phyloP scores from a whole-genome alignment of 2,329 filamentous ascomycete genomes.

The Penicillium hesseltinei region DNA sequence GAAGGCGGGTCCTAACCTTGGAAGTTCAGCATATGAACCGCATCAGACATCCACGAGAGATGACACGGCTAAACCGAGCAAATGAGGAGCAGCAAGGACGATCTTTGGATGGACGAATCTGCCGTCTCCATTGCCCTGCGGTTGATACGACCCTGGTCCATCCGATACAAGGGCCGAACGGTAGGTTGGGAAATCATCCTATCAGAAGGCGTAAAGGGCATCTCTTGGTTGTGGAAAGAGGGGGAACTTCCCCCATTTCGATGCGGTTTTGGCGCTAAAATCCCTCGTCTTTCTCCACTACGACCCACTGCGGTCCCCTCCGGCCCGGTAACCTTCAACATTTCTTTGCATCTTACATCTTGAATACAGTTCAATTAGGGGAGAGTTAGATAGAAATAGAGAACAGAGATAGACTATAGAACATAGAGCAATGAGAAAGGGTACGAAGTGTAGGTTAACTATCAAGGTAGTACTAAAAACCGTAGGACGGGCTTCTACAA shows the following conservation, averaged over 20 bases:
- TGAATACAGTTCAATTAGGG: background rate
- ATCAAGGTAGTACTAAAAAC: background rate
- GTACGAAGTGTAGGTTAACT: background rate
- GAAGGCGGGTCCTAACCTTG: constrained; percentile 19
- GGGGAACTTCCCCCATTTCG: constrained; percentile 9
- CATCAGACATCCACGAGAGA: constrained; percentile 20
- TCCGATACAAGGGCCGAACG: constrained; percentile 28
- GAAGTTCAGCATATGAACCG: constrained; percentile 12
- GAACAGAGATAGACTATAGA: background rate
- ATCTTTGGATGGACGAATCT: constrained; percentile 21
- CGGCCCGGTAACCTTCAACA: constrained; percentile 28
- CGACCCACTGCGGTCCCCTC: constrained; percentile 28
- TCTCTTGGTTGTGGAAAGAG: constrained; percentile 10
- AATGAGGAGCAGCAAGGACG: constrained; percentile 23
- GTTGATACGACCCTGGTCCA: constrained; percentile 11
- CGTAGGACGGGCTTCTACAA: background rate
- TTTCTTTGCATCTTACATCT: constrained; percentile 13
- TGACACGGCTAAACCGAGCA: constrained; percentile 20
- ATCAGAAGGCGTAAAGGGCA: constrained; percentile 19
- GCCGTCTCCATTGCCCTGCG: constrained; percentile 12
- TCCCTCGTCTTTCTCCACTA: constrained; percentile 18
- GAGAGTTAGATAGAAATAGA: background rate
- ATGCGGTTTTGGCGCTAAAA: constrained; percentile 15
- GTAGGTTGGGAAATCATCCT: constrained; percentile 13
- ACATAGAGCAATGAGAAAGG: background rate